Percentiles rank a stretch among this genome's conserved stretches.
phyloP scores from a whole-genome alignment of 2,329 filamentous ascomycete species.

The Calonectria montana region DNA sequence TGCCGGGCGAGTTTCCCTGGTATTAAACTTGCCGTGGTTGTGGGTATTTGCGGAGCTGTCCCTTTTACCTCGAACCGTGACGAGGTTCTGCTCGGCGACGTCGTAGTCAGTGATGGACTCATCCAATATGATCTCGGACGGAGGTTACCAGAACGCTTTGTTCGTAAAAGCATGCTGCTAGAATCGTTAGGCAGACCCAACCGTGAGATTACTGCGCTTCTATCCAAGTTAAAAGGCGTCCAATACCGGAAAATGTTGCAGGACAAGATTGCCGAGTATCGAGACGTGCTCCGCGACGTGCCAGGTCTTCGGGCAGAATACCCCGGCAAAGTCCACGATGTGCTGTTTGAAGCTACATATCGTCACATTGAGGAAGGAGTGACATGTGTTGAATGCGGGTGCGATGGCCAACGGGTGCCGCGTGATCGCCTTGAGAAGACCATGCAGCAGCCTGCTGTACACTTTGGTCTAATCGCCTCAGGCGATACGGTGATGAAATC shows the following conservation, averaged over 20 bases:
- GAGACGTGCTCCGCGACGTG: neutral
- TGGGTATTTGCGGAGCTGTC: slow-evolving; percentile 28
- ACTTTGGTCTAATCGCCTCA: slow-evolving; percentile 51
- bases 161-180: slow-evolving; percentile 32
- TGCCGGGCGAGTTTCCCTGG: neutral
- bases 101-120: slow-evolving; percentile 41
- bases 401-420: neutral
- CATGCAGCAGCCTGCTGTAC: slow-evolving; percentile 10
- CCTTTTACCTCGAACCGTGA: slow-evolving; percentile 21
- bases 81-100: slow-evolving; percentile 40
- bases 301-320: neutral
- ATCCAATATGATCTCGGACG: slow-evolving; percentile 46
- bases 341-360: neutral
- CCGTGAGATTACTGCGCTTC: slow-evolving; percentile 33
- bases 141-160: slow-evolving; percentile 32
- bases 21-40: slow-evolving; percentile 4
- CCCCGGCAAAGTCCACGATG: neutral
- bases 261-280: neutral
- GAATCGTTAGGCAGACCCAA: slow-evolving; percentile 37
- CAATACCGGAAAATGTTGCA: slow-evolving; percentile 8
- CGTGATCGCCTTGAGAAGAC: neutral
- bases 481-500: slow-evolving; percentile 53
- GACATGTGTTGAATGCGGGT: neutral
- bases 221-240: slow-evolving; percentile 35
- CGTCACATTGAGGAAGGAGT: neutral